A percentile compares a stretch with the other conserved stretches of the same genome.
Evolutionary conservation across 805 yeast genomes (phyloP).

Genomic region (Candida koratica): DNA sequence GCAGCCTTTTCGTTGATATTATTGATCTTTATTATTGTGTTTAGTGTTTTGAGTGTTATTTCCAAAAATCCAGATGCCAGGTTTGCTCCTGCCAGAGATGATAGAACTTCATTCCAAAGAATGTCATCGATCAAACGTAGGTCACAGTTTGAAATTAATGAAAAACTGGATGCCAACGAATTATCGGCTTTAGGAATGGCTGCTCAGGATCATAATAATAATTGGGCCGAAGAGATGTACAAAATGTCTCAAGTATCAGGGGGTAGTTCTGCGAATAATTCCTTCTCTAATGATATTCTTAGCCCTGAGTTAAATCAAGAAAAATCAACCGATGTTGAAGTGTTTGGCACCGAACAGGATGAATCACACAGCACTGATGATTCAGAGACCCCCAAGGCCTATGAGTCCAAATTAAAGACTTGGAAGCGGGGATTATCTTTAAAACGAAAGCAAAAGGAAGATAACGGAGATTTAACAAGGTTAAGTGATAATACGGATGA

Average conservation of each 20-base stretch:
- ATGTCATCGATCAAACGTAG: conserved; percentile 29
- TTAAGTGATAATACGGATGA: conserved; percentile 26
- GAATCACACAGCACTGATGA: conserved; percentile 10
- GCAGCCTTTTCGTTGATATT: conserved; percentile 82
- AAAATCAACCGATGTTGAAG: conserved; percentile 12
- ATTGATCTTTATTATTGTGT: conserved; percentile 64
- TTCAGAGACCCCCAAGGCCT: conserved; percentile 13
- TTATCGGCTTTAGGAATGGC: conserved; percentile 72
- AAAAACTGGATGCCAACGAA: conserved; percentile 40
- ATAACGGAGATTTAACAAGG: conserved; percentile 18
- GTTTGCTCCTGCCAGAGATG: conserved; percentile 86
- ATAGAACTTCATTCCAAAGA: conserved; percentile 83
- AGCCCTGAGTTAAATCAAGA: conserved; percentile 33
- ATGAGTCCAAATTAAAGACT: conserved; percentile 37
- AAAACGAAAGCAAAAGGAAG: conserved; percentile 16
- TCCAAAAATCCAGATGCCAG: conserved; percentile 87
- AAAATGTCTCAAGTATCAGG: conserved; percentile 26
- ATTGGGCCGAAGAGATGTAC: conserved; percentile 70
- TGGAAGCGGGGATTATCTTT: conserved; percentile 44
- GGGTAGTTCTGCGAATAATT: conserved; percentile 18
- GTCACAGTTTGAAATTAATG: conserved; percentile 13
- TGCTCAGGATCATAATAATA: conserved; percentile 74
- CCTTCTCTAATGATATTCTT: conserved; percentile 19
- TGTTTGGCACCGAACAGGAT: conserved; percentile 4
- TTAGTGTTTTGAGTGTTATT: conserved; percentile 56